Evolutionary conservation across 140 eudicot species (phyloP), one percentile per base, ranked within the genome.

Genomic region (Oenanthe javanica): DNA sequence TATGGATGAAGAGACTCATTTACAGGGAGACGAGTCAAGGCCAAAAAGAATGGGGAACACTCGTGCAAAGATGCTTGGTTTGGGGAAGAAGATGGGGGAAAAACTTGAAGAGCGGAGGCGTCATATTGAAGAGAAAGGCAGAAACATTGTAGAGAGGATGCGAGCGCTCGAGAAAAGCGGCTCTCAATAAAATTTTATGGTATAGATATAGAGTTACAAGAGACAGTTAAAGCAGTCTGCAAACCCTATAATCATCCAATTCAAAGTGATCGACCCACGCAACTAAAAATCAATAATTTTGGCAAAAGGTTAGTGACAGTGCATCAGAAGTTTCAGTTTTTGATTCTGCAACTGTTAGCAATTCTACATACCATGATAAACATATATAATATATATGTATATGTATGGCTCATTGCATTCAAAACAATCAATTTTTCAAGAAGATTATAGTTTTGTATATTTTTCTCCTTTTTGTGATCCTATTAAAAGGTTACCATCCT

Each of bases 101-200:
- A 95, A 95, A 79, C 85, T 95, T 10, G 99, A 90, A 80, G 99
- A 90, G 76, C 87, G 91, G 86, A 88, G 89, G 79, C 93, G 97
- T 4, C 83, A 83, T 72, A 40, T 95, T 1, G 99, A 92, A 83
- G 97, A 89, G 81, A 95, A 85, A 80, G 88, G 99, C 25, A 85
- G 95, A 46, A 81, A 82, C 84, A 86, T 92, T 21, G 97, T 93
- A 4, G 99, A 95, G 74, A 91, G 85, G 88, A 95, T 95, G 96
- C 82, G 92, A 50, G 96, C 88, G 42, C 89, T 88, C 2, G 77
- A 85, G 54, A 49, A 38, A 10, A n/a, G 12, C 23, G 45, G 19
- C 42, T 67, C 73, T 1, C 19, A 31, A 14, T 9, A 23, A 25
- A 25, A 9, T 25, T 12, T 25, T 10, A 25, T 14, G 73, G 13